Evolutionary conservation across 257 asterid genomes (phyloP).

Genomic region (Ilex aquifolium): DNA sequence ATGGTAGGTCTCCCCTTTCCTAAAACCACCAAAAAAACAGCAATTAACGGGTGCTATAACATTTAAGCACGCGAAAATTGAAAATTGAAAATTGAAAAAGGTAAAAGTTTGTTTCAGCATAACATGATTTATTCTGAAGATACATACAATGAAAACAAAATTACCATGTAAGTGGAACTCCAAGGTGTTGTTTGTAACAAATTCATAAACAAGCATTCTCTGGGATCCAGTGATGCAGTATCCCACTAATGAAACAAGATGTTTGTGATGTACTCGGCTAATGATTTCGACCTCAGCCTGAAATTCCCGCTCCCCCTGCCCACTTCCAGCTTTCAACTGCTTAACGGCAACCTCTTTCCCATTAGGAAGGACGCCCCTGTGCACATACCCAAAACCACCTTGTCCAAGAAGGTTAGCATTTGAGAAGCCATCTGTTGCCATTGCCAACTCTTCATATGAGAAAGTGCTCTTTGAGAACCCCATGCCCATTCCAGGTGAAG

Average conservation of each 20-base stretch:
- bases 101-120: no score
- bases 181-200: conserved; percentile 71
- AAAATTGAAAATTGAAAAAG: no score
- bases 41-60: neutral
- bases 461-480: conserved; percentile 69
- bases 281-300: conserved; percentile 96
- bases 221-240: conserved; percentile 68
- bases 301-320: conserved; percentile 91
- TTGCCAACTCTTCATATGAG: conserved; percentile 69
- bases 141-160: neutral
- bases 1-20: conserved; percentile 44
- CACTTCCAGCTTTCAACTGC: conserved; percentile 88
- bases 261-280: conserved; percentile 92
- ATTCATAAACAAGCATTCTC: conserved; percentile 84
- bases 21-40: conserved; percentile 5
- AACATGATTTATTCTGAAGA: no score
- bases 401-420: conserved; percentile 89
- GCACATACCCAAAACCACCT: conserved; percentile 97
- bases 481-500: conserved; percentile 54
- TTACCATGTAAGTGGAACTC: conserved; percentile 80
- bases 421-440: conserved; percentile 93
- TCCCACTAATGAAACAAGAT: conserved; percentile 94
- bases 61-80: no score
- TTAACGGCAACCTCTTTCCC: conserved; percentile 89
- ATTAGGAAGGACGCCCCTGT: conserved; percentile 72